phyloP scores from a whole-genome alignment of 2,329 filamentous ascomycete genomes.

The Fusarium siculi region DNA sequence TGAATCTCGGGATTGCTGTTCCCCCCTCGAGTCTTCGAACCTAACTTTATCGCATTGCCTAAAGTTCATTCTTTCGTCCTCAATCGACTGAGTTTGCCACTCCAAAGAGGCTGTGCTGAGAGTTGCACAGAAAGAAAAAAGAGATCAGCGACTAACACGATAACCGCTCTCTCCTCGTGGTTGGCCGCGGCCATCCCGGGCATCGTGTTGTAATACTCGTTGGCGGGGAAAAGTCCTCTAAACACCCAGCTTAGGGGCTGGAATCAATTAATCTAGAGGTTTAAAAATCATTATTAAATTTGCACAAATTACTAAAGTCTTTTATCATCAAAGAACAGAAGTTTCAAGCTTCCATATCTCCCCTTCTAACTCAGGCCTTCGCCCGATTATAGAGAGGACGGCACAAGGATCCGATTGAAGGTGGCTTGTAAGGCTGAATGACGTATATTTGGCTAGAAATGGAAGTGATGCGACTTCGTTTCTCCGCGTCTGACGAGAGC shows the following conservation, averaged over 20 bases:
- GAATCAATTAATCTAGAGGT: not conserved
- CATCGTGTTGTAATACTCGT: not conserved
- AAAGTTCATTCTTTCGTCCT: fast-evolving
- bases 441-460: not conserved
- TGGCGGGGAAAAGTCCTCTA: not conserved
- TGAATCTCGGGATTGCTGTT: too few relatives aligned
- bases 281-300: not conserved
- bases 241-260: not conserved
- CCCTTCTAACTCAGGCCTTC: fast-evolving
- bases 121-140: not conserved
- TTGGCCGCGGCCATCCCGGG: not conserved
- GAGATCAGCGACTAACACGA: not conserved
- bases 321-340: not conserved
- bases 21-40: too few relatives aligned
- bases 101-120: too few relatives aligned
- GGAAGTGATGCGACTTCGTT: not conserved
- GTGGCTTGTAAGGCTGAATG: not conserved
- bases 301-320: not conserved
- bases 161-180: not conserved
- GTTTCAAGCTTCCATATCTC: too few relatives aligned
- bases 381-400: not conserved
- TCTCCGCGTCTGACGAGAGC: not conserved
- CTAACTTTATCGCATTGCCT: too few relatives aligned
- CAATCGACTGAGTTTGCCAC: fast-evolving
- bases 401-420: not conserved